Evolutionary conservation across 2,329 filamentous ascomycete genomes (phyloP), one percentile per base, ranked within the genome.

Genomic region (Fonsecaea nubica): DNA sequence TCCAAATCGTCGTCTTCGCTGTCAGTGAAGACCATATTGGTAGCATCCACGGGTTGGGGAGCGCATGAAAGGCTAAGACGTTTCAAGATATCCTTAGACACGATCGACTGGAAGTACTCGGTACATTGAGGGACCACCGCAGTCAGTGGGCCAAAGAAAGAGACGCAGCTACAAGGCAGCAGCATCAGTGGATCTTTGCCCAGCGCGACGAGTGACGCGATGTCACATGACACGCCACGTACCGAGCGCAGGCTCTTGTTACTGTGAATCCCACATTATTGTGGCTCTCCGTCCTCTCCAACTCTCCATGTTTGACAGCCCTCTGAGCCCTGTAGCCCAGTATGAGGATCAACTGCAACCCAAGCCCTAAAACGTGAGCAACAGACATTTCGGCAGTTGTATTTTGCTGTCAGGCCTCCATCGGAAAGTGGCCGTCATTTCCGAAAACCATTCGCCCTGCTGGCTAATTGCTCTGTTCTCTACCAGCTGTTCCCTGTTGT

Each of bases 1-100:
- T 71, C 70, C 12, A 67, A 38, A 40, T 70, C 69, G 62, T 69
- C 61, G 33, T 71, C 68, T 62, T 73, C 69, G 64, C 63, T 70
- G 48, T 71, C 64, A 53, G 65, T 65, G 55, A 69, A 66, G 10
- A 66, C 61, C 67, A 71, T 69, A 6, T 48, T 60, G 57, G 55
- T 5, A 15, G 21, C 15, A 10, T 13, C 48, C 5, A 15, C 40
- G 7, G 45, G 36, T 18, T 8, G 7, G n/a, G 13, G 7, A 33
- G 32, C 38, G 15, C 53, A 55, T 62, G 40, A 33, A 32, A 58
- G 21, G 55, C 8, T 5, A 13, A 40, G 36, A 30, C 21, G 21
- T 33, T 36, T n/a, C 30, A 21, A 3, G 12, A 50, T 6, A 30
- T 4, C 18, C 4, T 30, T 13, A 21, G 45, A 50, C 18, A 12